Evolutionary conservation across 768 basidiomycete species (phyloP), one percentile per base, ranked within the genome.

Genomic region (Boletus subcaerulescens): DNA sequence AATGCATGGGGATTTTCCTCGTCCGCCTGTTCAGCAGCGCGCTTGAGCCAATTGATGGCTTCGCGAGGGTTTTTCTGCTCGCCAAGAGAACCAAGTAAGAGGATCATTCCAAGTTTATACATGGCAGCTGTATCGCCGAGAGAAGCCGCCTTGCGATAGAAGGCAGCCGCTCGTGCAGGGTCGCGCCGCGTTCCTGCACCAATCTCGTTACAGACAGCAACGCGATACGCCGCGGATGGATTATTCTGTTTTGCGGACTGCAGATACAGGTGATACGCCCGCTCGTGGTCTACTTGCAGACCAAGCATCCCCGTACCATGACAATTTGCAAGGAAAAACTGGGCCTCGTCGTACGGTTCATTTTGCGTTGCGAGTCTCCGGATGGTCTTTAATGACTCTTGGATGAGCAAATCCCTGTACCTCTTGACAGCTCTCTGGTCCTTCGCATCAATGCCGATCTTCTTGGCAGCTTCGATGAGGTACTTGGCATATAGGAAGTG

Each of bases 51-150:
- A 54, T 85, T 87, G 60, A 96, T 83, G 7, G 94, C 95, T 68
- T 99, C 97, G 32, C 94, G 84, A 2, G 85, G 85, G 67, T 97
- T 97, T 59, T 82, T 85, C 52, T 80, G 83, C 69, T 95, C 92
- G 24, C 85, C 88, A 5, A 98, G 79, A 15, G 84, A 73, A 12
- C 95, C 96, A 35, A 91, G 83, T 20, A 98, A 78, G 31, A 97
- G 80, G 59, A 98, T 90, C 88, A 97, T 95, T n/a, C 94, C 94
- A n/a, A 99, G 84, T 71, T 98, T 98, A 77, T 97, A 98, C 97
- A 98, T 99, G 4, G 94, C 97, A 26, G 96, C 86, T 0, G 96
- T 98, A 70, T 98, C 97, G 18, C 95, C 95, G 35, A 98, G 76
- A 2, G 93, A 93, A 10, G 94, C 94, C 5, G 97, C 92, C 71